Evolutionary conservation across 2,329 filamentous ascomycete species (phyloP).

Genomic region (Cyphellophora attinorum): DNA sequence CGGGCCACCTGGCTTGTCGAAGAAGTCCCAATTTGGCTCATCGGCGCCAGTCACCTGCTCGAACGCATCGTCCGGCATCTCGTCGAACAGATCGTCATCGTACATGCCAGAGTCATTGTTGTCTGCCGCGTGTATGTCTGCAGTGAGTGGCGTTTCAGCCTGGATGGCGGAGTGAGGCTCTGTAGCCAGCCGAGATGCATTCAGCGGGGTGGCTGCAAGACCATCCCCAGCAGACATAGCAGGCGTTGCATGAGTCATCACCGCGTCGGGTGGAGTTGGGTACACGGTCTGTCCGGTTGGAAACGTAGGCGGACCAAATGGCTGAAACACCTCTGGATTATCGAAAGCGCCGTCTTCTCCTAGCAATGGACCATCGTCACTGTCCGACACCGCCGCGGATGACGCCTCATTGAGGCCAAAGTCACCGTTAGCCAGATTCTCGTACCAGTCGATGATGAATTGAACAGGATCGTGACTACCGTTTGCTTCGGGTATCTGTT

Average conservation of each 20-base stretch:
- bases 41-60: conserved; percentile 48
- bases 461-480: conserved; percentile 27
- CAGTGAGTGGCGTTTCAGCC: conserved; percentile 17
- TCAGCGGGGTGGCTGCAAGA: conserved; percentile 20
- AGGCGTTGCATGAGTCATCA: conserved; percentile 23
- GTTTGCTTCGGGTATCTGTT: conserved; percentile 4
- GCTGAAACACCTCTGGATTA: conserved; percentile 14
- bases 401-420: background rate
- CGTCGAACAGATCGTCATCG: conserved; percentile 50
- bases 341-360: conserved; percentile 16
- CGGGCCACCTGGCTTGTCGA: conserved; percentile 53
- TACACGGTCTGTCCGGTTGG: conserved; percentile 30
- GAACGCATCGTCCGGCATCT: conserved; percentile 45
- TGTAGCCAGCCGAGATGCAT: conserved; percentile 14
- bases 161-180: conserved; percentile 5
- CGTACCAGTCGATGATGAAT: conserved; percentile 33
- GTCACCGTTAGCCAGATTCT: conserved; percentile 1
- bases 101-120: conserved; percentile 24
- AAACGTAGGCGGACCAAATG: conserved; percentile 15
- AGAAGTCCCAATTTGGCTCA: conserved; percentile 53
- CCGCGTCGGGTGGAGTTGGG: conserved; percentile 44
- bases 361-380: conserved; percentile 7
- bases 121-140: background rate
- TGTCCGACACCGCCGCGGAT: conserved; percentile 18
- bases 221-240: conserved; percentile 22